Percentiles rank a stretch among this genome's conserved stretches.
These are phyloP conservation scores for Bacidia gigantensis DNA, from an alignment of 495 filamentous ascomycete genomes.

Conservation along the genomic window DNA sequence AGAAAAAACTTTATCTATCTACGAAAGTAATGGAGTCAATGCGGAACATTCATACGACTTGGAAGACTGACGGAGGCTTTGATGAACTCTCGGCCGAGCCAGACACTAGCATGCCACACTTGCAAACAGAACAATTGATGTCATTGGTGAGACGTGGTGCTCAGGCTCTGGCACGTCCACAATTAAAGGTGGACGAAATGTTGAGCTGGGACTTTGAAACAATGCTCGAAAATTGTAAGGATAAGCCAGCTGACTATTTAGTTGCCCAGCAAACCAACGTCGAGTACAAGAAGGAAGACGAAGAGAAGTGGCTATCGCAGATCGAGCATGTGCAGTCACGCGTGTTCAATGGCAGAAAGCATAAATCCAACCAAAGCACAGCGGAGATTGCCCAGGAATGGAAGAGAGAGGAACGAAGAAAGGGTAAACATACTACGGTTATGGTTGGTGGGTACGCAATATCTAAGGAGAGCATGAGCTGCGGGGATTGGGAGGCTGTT, in stretches of 20 bases:
- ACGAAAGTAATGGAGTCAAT: slow-evolving; percentile 48
- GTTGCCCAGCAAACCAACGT: slow-evolving; percentile 21
- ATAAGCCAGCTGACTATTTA: slow-evolving; percentile 33
- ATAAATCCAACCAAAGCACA: slow-evolving; percentile 23
- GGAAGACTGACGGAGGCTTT: slow-evolving; percentile 22
- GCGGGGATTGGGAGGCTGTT: slow-evolving; percentile 42
- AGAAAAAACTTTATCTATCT: slow-evolving; percentile 55
- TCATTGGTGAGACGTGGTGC: slow-evolving; percentile 42
- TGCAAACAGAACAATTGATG: slow-evolving; percentile 40
- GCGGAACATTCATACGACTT: slow-evolving; percentile 35
- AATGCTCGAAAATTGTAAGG: slow-evolving; percentile 42
- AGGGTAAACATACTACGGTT: slow-evolving; percentile 46
- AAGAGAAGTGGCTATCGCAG: slow-evolving; percentile 42
- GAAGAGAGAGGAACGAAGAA: slow-evolving; percentile 35
- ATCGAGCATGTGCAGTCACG: slow-evolving; percentile 47
- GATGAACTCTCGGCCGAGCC: slow-evolving; percentile 7
- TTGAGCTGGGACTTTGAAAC: slow-evolving; percentile 43
- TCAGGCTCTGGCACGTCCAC: slow-evolving; percentile 37
- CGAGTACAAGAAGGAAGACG: slow-evolving; percentile 30
- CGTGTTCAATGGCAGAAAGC: slow-evolving; percentile 44
- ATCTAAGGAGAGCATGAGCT: slow-evolving; percentile 43
- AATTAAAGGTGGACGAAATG: slow-evolving; percentile 44
- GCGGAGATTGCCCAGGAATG: slow-evolving; percentile 29
- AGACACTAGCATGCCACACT: slow-evolving; percentile 36
- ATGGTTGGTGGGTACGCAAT: slow-evolving; percentile 46